Evolutionary conservation across 139 green algal species (phyloP), one percentile per base, ranked within the genome.

Genomic region (Chlamydomonas incerta): DNA sequence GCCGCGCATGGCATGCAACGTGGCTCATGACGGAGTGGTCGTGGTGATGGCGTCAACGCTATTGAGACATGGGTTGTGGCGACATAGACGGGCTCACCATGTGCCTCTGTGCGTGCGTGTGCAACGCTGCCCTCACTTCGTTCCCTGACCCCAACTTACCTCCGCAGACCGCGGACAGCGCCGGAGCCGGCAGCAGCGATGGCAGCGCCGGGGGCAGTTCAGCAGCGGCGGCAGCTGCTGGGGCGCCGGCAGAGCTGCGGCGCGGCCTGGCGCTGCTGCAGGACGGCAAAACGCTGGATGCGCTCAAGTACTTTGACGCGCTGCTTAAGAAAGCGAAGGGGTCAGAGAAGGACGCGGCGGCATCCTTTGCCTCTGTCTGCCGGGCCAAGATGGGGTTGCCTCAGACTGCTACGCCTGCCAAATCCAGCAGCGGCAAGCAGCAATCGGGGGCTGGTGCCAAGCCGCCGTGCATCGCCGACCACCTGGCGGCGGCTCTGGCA

Each of bases 191-290:
- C n/a, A n/a, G n/a, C n/a, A n/a, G n/a, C n/a, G n/a, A n/a, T n/a
- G n/a, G n/a, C n/a, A n/a, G n/a, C n/a, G n/a, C n/a, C n/a, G n/a
- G n/a, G n/a, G n/a, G n/a, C n/a, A n/a, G n/a, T n/a, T n/a, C n/a
- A n/a, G n/a, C n/a, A 8, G 6, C 41, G 41, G 41, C 41, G 6
- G 41, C 41, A 5, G 41, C 41, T 8, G 5, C 41, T 8, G 41
- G 8, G 41, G 6, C 41, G 41, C 41, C 11, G 10, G 52, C 31
- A 1, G 60, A 71, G n/a, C 79, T 60, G 23, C 63, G 57, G 13
- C 81, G 87, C 46, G 90, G 87, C 26, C 15, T 93, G 21, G 65
- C 35, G 20, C 74, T 93, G 24, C 68, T 93, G 23, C 24, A 70
- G 4, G 70, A 88, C 2, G 28, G 33, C 60, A 85, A 88, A 31